phyloP scores from a whole-genome alignment of 805 yeast species.

The Teunomyces barrocoloradensis region DNA sequence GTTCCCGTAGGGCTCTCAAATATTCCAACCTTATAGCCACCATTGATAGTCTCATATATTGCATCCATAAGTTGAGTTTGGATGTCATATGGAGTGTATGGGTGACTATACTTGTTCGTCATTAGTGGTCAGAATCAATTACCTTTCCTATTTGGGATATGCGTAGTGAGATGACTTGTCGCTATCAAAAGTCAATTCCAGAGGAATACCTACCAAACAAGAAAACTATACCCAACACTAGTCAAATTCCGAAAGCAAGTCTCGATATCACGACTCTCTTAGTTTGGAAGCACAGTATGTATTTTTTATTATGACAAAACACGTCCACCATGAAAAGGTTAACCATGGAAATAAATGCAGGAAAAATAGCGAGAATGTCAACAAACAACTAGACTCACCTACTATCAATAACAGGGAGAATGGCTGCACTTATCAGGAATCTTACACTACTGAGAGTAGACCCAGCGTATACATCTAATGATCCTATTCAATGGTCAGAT shows the following conservation, averaged over 20 bases:
- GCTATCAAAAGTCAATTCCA: no score
- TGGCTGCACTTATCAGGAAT: conserved; percentile 3
- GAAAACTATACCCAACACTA: no score
- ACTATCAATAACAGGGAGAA: neutral
- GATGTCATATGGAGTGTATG: conserved; percentile 76
- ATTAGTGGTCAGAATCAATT: neutral
- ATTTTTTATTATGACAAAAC: neutral
- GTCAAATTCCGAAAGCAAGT: no score
- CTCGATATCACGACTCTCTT: neutral
- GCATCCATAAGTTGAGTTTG: conserved; percentile 75
- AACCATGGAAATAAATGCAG: neutral
- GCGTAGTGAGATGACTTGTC: conserved; percentile 1
- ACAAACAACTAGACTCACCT: neutral
- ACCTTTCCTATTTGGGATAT: conserved; percentile 2
- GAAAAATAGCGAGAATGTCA: neutral
- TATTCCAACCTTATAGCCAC: conserved; percentile 64
- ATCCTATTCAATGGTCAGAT: conserved; percentile 35
- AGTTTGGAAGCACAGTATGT: neutral
- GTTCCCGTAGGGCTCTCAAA: conserved; percentile 96
- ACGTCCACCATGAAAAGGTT: neutral
- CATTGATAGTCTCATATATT: conserved; percentile 60
- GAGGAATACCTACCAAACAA: no score
- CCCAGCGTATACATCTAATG: conserved; percentile 7
- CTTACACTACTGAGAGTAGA: conserved; percentile 7
- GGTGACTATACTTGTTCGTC: conserved; percentile 55